phyloP scores from a whole-genome alignment of 2,329 filamentous ascomycete species.

The Metarhizium robertsii region DNA sequence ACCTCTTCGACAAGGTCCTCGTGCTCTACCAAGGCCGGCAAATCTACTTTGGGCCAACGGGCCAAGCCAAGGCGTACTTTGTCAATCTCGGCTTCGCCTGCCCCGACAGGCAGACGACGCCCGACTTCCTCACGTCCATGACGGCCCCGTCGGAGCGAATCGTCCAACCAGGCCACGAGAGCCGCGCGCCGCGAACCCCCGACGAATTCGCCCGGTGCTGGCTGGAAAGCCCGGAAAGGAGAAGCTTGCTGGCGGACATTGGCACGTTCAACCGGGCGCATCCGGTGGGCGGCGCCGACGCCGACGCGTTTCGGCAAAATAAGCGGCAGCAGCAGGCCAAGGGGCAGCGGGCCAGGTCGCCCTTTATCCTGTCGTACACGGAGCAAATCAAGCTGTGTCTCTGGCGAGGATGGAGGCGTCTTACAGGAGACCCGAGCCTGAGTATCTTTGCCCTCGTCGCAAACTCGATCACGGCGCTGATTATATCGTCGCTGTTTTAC shows the following conservation, averaged over 20 bases:
- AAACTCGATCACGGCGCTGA: conserved; percentile 1
- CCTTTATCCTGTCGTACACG: too few species aligned
- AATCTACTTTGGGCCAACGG: conserved; percentile 2
- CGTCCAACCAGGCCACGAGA: conserved; percentile 9
- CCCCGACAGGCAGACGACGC: conserved; percentile 47
- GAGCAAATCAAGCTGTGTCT: too few species aligned
- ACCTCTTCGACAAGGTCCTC: conserved; percentile 57
- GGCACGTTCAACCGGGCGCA: conserved; percentile 3
- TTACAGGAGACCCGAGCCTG: too few species aligned
- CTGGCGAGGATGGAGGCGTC: too few species aligned
- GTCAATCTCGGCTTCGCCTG: conserved; percentile 45
- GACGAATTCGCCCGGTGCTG: background rate
- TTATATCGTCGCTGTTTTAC: background rate
- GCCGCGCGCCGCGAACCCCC: background rate
- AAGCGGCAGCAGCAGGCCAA: too few species aligned
- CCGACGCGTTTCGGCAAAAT: too few species aligned
- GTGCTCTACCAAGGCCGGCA: conserved; percentile 60
- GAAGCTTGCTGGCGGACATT: too few species aligned
- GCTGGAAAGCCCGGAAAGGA: too few species aligned
- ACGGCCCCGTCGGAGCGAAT: conserved; percentile 27
- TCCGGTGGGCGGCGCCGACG: too few species aligned
- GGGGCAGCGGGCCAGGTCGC: too few species aligned
- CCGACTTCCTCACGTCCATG: conserved; percentile 57
- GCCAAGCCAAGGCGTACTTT: conserved; percentile 17
- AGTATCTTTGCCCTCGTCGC: too few species aligned